Conservation (phyloP, 2,329 filamentous ascomycete species). For the Pezicula neosporulosa region DNA sequence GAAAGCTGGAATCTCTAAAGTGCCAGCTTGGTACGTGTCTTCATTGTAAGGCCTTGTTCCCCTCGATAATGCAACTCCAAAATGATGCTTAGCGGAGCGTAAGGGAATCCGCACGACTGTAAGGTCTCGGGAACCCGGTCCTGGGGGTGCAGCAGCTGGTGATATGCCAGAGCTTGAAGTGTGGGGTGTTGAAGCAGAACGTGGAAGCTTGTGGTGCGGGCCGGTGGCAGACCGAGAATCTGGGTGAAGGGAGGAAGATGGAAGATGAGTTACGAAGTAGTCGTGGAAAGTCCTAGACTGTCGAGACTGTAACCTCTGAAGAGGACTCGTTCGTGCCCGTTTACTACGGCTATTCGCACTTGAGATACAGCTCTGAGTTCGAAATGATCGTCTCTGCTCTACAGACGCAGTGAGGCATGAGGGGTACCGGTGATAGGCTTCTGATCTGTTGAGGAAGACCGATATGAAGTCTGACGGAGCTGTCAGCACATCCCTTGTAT, state of each 20-base stretch:
- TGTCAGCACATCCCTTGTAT: slow-evolving; percentile 1
- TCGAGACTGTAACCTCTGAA: background rate
- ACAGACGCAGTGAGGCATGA: slow-evolving; percentile 2
- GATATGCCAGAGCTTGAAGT: slow-evolving; percentile 49
- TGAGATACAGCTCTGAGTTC: background rate
- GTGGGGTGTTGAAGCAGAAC: slow-evolving; percentile 80
- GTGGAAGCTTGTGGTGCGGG: slow-evolving; percentile 81
- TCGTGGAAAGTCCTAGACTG: slow-evolving; percentile 65
- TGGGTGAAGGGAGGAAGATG: slow-evolving; percentile 87
- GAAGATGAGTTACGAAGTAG: slow-evolving; percentile 95
- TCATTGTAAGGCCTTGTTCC: slow-evolving; percentile 89
- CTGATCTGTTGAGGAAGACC: slow-evolving; percentile 18
- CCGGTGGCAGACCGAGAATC: slow-evolving; percentile 65
- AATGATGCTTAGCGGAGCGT: slow-evolving; percentile 93
- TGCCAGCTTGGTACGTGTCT: slow-evolving; percentile 90
- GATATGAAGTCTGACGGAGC: slow-evolving; percentile 24
- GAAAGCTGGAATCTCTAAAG: slow-evolving; percentile 89
- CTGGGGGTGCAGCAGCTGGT: slow-evolving; percentile 55
- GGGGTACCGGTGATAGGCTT: background rate
- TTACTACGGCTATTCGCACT: too few relatives aligned
- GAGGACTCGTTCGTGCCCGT: background rate
- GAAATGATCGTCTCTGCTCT: slow-evolving; percentile 5
- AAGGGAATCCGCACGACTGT: slow-evolving; percentile 95
- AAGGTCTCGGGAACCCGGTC: slow-evolving; percentile 67
- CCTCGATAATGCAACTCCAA: slow-evolving; percentile 74